Evolutionary conservation across 139 green algal genomes (phyloP).

Genomic region (Chlamydomonas applanata): DNA sequence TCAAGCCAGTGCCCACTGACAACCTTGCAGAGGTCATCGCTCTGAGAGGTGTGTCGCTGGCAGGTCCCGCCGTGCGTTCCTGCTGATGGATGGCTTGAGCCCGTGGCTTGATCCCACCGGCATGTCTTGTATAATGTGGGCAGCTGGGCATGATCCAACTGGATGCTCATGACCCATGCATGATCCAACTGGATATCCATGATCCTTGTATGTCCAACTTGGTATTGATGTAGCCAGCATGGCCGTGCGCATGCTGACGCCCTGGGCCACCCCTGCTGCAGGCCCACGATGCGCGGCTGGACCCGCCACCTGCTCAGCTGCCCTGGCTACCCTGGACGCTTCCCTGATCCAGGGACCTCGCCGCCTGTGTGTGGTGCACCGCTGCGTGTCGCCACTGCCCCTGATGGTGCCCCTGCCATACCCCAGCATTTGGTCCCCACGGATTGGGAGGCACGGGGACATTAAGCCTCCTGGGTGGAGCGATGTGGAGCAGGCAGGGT

Average conservation of each 20-base stretch:
- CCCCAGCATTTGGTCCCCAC: conserved; percentile 13
- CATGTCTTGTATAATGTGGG: no score
- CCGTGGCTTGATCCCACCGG: no score
- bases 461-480: not conserved
- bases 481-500: conserved; percentile 1
- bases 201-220: not conserved
- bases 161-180: not conserved
- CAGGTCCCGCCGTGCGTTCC: not conserved
- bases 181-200: not conserved
- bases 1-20: not conserved
- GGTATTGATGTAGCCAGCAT: not conserved
- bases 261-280: not conserved
- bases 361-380: conserved; percentile 28
- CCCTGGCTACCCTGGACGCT: conserved; percentile 24
- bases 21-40: conserved; percentile 23
- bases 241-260: not conserved
- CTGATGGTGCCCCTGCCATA: conserved; percentile 49
- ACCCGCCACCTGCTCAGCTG: conserved; percentile 3
- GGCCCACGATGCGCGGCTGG: not conserved
- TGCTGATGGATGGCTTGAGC: no score
- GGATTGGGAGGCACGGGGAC: not conserved
- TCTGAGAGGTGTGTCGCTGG: conserved; percentile 10
- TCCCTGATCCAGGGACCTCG: conserved; percentile 21
- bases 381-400: conserved; percentile 32
- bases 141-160: no score